Evolutionary conservation across 2,329 filamentous ascomycete species (phyloP).

Genomic region (Sclerotinia borealis): DNA sequence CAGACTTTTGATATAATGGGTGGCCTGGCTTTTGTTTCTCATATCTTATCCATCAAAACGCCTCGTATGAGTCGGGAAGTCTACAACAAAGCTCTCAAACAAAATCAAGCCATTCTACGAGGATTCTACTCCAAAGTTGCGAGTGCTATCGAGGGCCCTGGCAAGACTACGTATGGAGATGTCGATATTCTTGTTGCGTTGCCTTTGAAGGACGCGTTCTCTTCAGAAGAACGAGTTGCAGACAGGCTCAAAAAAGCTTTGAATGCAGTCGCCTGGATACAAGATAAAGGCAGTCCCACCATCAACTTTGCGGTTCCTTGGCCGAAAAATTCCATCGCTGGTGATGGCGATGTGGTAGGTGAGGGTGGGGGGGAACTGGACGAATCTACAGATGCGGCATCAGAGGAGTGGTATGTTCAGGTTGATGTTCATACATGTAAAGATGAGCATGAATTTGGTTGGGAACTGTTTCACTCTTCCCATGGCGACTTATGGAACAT

Average conservation of each 20-base stretch:
- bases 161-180: conserved; percentile 63
- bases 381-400: neutral
- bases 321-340: conserved; percentile 32
- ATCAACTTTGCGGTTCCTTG: conserved; percentile 51
- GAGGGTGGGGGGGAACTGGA: neutral
- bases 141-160: conserved; percentile 62
- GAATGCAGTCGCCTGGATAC: conserved; percentile 39
- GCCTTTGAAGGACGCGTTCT: conserved; percentile 20
- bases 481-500: conserved; percentile 69
- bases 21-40: conserved; percentile 51
- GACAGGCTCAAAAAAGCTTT: conserved; percentile 38
- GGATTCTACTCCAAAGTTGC: conserved; percentile 49
- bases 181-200: conserved; percentile 60
- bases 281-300: conserved; percentile 29
- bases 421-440: conserved; percentile 58
- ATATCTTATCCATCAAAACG: conserved; percentile 44
- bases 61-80: conserved; percentile 58
- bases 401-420: conserved; percentile 49
- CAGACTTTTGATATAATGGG: conserved; percentile 49
- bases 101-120: conserved; percentile 42
- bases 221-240: conserved; percentile 15
- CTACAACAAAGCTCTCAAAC: conserved; percentile 47
- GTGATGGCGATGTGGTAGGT: neutral
- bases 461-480: conserved; percentile 61
- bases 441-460: conserved; percentile 41